Evolutionary conservation across 2,329 filamentous ascomycete species (phyloP).

Genomic region (Claviceps citrina): DNA sequence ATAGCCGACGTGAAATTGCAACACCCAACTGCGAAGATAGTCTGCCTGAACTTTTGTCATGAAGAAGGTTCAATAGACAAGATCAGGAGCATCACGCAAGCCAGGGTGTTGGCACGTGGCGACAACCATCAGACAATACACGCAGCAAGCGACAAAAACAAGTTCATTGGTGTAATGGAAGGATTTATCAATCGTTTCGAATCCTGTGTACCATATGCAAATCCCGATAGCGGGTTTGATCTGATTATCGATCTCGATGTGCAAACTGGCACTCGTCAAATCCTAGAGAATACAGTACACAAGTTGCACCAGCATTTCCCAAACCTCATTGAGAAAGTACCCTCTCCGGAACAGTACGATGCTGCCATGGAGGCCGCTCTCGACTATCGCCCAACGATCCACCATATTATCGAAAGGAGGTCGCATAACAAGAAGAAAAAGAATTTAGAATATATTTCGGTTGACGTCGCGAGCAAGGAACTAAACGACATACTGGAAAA

Average conservation of each 20-base stretch:
- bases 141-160: constrained; percentile 54
- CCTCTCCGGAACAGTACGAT: constrained; percentile 60
- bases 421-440: constrained; percentile 23
- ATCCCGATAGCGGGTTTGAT: constrained; percentile 75
- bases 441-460: constrained; percentile 42
- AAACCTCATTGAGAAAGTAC: constrained; percentile 55
- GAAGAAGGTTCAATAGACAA: constrained; percentile 57
- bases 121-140: constrained; percentile 98
- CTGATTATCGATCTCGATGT: constrained; percentile 73
- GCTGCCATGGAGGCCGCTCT: constrained; percentile 60
- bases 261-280: constrained; percentile 58
- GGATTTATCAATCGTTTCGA: constrained; percentile 82
- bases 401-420: constrained; percentile 47
- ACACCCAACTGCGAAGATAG: constrained; percentile 50
- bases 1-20: constrained; percentile 58
- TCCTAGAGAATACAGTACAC: constrained; percentile 65
- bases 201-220: constrained; percentile 45
- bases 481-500: constrained; percentile 46
- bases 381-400: constrained; percentile 61
- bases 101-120: constrained; percentile 68
- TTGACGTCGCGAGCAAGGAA: constrained; percentile 28
- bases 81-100: constrained; percentile 59
- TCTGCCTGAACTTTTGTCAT: constrained; percentile 82
- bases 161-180: constrained; percentile 86
- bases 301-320: constrained; percentile 66